These are phyloP conservation scores for Bondarzewia mesenterica DNA, from an alignment of 1,284 basidiomycete species.

Conservation along the genomic window DNA sequence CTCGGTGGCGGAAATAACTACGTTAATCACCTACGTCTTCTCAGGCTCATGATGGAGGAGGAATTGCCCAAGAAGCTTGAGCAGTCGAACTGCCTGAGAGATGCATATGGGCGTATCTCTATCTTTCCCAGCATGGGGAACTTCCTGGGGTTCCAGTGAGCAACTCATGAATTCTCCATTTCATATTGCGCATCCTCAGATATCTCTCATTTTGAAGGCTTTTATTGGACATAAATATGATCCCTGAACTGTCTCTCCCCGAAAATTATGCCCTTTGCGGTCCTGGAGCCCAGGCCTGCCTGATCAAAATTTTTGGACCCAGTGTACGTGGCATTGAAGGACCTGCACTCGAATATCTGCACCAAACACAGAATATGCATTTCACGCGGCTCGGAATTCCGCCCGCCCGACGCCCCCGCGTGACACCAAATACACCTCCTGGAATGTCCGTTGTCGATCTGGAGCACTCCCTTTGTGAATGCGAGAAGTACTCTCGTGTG, in stretches of 20 bases:
- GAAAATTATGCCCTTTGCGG: constrained; percentile 35
- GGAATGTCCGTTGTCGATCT: constrained; percentile 32
- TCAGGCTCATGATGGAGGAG: constrained; percentile 30
- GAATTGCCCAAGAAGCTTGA: constrained; percentile 25
- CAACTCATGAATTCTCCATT: constrained; percentile 3
- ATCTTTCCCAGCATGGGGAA: constrained; percentile 31
- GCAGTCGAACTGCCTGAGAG: constrained; percentile 24
- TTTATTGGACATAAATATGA: constrained; percentile 35
- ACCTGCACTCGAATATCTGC: constrained; percentile 30
- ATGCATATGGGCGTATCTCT: constrained; percentile 27
- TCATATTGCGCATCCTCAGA: constrained; percentile 21
- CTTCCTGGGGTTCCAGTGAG: constrained; percentile 34
- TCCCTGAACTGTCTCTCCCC: constrained; percentile 27
- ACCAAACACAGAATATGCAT: constrained; percentile 28
- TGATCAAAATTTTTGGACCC: constrained; percentile 33
- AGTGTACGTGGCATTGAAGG: constrained; percentile 23
- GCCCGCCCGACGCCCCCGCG: constrained; percentile 19
- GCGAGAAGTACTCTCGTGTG: constrained; percentile 32
- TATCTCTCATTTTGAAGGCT: constrained; percentile 19
- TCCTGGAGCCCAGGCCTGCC: constrained; percentile 30
- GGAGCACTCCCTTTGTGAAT: constrained; percentile 39
- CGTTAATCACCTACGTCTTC: constrained; percentile 27
- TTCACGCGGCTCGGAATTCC: constrained; percentile 27
- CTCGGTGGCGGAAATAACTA: constrained; percentile 23
- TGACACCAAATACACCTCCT: constrained; percentile 13